These are phyloP conservation scores for Lomentospora prolificans DNA, from an alignment of 2,329 filamentous ascomycete species.

Conservation along the genomic window DNA sequence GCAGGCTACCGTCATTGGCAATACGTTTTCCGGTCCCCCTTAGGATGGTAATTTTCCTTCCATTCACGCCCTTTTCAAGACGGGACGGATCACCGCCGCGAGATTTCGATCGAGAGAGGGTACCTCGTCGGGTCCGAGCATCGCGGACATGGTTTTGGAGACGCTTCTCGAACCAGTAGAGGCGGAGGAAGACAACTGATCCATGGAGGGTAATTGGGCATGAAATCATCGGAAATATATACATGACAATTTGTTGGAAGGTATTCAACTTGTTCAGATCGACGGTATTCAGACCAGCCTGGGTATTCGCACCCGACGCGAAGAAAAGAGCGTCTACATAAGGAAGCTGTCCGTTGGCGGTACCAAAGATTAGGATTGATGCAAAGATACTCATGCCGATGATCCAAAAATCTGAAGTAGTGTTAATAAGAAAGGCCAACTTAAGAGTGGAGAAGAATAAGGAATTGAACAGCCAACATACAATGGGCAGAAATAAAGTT, in stretches of 20 bases:
- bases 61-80: constrained; percentile 55
- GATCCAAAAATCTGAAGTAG: constrained; percentile 62
- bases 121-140: constrained; percentile 55
- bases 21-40: constrained; percentile 47
- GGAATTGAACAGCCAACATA: constrained; percentile 29
- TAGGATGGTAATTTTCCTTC: constrained; percentile 56
- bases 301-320: constrained; percentile 74
- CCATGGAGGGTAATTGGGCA: constrained; percentile 81
- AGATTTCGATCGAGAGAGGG: constrained; percentile 52
- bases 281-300: constrained; percentile 83
- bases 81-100: constrained; percentile 28
- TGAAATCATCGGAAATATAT: constrained; percentile 59
- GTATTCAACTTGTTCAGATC: constrained; percentile 58
- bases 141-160: constrained; percentile 78
- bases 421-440: neutral
- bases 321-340: constrained; percentile 92
- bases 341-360: constrained; percentile 43
- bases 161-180: constrained; percentile 97
- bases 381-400: constrained; percentile 61
- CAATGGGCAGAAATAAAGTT: constrained; percentile 78
- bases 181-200: constrained; percentile 78
- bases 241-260: constrained; percentile 66
- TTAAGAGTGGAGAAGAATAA: neutral
- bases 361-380: constrained; percentile 66
- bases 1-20: constrained; percentile 44